Base-by-base conservation (phyloP, 2,329 filamentous ascomycete genomes). In the Zasmidium cellare region DNA sequence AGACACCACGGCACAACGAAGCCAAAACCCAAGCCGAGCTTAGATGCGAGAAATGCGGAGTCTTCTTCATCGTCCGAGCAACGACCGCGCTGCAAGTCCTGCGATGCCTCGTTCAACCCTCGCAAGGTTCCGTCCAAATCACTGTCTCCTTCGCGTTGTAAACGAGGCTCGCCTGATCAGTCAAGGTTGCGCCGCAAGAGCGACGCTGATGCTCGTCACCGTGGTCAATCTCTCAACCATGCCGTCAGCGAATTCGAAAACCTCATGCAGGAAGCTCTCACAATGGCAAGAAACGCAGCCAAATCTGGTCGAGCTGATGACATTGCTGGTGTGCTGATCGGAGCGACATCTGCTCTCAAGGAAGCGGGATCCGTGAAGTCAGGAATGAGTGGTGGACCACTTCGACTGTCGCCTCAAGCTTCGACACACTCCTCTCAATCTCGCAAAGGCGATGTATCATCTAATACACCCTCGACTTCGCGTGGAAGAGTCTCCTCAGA, bases 191-290 rank as follows among this genome's bases (percentile, higher is more conserved):
- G 35, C 35, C 35, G 35, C 11, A 41, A 16, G 35, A 41, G 35
- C n/a, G 35, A 41, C 16, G 35, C n/a, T 14, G 35, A 41, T 41
- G n/a, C n/a, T 16, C 35, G 35, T n/a, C 3, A 41, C 16, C 11
- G 35, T 14, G 7, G 7, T 46, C 38, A 46, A 28, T 51, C 56
- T 9, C 59, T 71, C 19, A 64, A 65, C 19, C 58, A 62, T 22
- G 71, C 76, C 9, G 73, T 79, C 5, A 71, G 71, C 24, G 73
- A 71, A 0, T 58, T 79, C 5, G 76, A 79, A 58, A 68, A 73
- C n/a, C 68, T 79, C 47, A 75, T 78, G 57, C 69, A 76, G 57
- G 73, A 79, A 55, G 77, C 77, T 1, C 65, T 75, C 12, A 56
- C 69, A 1, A 67, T 76, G 25, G 74, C 75, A 5, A 68, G 75